phyloP scores from a whole-genome alignment of 2,329 filamentous ascomycete species.

The Pyrenophora graminea region DNA sequence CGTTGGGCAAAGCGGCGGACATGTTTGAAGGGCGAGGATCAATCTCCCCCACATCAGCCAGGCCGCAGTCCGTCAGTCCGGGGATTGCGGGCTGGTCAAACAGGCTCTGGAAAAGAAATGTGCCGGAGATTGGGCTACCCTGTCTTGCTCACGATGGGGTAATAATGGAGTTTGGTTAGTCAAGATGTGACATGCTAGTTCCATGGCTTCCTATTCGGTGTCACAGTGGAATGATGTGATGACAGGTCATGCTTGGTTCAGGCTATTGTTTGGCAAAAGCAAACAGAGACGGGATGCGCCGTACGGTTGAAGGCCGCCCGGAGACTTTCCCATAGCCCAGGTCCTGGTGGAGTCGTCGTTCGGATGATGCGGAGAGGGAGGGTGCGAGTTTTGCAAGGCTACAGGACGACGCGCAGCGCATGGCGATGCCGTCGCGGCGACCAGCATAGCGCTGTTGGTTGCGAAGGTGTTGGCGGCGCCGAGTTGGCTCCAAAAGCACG shows the following conservation, averaged over 20 bases:
- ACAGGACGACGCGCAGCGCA: slow-evolving; percentile 13
- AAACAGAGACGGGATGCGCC: slow-evolving; percentile 1
- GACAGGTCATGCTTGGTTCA: slow-evolving; percentile 23
- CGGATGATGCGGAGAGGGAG: slow-evolving; percentile 18
- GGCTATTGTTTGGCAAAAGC: slow-evolving; percentile 22
- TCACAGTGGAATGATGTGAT: slow-evolving; percentile 17
- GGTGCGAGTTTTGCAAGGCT: slow-evolving; percentile 15
- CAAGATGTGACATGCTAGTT: slow-evolving; percentile 19
- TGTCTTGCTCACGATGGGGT: slow-evolving; percentile 15
- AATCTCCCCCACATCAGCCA: slow-evolving; percentile 28
- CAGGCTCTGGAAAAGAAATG: slow-evolving; percentile 3
- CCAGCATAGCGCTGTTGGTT: slow-evolving; percentile 14
- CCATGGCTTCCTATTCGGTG: slow-evolving; percentile 31
- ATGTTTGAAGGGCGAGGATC: slow-evolving; percentile 25
- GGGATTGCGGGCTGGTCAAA: slow-evolving; percentile 24
- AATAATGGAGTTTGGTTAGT: slow-evolving; percentile 12
- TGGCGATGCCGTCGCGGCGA: slow-evolving; percentile 7
- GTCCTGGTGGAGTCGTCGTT: slow-evolving; percentile 21
- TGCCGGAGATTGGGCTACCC: slow-evolving; percentile 11
- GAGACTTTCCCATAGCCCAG: slow-evolving; percentile 20
- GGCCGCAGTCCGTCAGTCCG: slow-evolving; percentile 9
- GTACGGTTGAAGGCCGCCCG: not conserved
- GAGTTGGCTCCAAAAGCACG: not conserved
- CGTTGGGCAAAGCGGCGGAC: slow-evolving; percentile 12
- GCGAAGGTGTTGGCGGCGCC: slow-evolving; percentile 12